Base-by-base conservation (phyloP, 768 basidiomycete genomes). In the Ramaria sp. region DNA sequence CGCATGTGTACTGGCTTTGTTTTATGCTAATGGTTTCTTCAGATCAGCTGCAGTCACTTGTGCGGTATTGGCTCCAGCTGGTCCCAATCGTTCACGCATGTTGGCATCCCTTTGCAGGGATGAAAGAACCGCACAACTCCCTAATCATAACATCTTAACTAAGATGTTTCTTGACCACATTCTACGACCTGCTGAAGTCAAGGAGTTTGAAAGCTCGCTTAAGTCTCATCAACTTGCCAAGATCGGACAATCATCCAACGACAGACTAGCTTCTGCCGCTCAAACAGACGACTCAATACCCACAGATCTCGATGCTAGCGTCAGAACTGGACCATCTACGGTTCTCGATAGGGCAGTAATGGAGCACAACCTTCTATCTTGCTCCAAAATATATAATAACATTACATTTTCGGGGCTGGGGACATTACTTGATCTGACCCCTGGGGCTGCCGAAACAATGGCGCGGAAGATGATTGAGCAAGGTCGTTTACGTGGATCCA, bases 151-250 rank as follows among this genome's bases (percentile, higher is more conserved):
- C 63, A 93, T 99, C 66, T 81, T 99, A 24, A 83, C 87, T 36
- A 97, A 97, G 66, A 98, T 98, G 95, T 93, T 96, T 70, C 83
- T 98, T 58, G 96, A 98, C 65, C 93, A 92, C 60, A 97, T 99
- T 65, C 79, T 99, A 48, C 86, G 93, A 42, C 77, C 92, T 1
- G 74, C 79, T 43, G 95, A 99, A 70, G 79, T 98, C 53, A 83
- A 88, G 64, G 83, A 84, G 47, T 99, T 99, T 65, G 90, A 94
- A 66, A 75, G 75, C 42, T 85, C 82, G 2, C 79, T 99, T 50
- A 86, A 87, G 61, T 80, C 86, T 15, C 96, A 99, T 70, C 96
- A 99, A 66, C 78, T 96, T 25, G 96, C 96, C n/a, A 85, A 82
- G 65, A 83, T 95, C 45, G 77, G 85, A 24, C 83, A 91, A 15